Evolutionary conservation across 345 rosid species (phyloP).

Genomic region (Citrus glauca): DNA sequence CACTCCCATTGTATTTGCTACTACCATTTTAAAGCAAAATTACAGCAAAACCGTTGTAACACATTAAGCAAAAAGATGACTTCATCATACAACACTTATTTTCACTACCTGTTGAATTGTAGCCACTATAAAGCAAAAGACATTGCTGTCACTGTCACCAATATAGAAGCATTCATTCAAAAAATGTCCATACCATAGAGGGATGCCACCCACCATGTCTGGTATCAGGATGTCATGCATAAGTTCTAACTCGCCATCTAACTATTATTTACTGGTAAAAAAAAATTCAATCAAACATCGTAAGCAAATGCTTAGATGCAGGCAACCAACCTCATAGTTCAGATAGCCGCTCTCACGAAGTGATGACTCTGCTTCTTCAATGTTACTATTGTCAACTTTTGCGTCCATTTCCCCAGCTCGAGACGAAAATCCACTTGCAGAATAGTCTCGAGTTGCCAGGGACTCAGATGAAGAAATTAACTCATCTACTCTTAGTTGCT

Average conservation of each 20-base stretch:
- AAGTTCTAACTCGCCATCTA: not conserved
- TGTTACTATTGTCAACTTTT: slow-evolving; percentile 64
- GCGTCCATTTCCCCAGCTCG: slow-evolving; percentile 54
- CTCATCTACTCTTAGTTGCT: slow-evolving; percentile 46
- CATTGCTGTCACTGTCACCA: not conserved
- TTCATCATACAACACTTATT: not conserved
- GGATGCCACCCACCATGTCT: not conserved
- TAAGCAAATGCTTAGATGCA: not conserved
- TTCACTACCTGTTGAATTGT: not conserved
- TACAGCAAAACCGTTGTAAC: not conserved
- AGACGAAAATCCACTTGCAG: slow-evolving; percentile 70
- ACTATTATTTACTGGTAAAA: not conserved
- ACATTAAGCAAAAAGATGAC: not conserved
- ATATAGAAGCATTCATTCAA: not conserved
- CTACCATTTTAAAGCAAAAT: not conserved
- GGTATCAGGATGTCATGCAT: not conserved
- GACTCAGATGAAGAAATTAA: slow-evolving; percentile 60
- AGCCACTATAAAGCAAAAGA: not conserved
- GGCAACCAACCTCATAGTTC: slow-evolving; percentile 60
- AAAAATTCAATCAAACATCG: not conserved
- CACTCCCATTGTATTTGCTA: not conserved
- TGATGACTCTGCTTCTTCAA: slow-evolving; percentile 78
- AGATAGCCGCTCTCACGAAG: slow-evolving; percentile 80
- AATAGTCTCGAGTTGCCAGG: slow-evolving; percentile 70
- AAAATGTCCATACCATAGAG: not conserved